Base-by-base conservation (phyloP, 2,329 filamentous ascomycete genomes). In the Blastomyces gilchristii region DNA sequence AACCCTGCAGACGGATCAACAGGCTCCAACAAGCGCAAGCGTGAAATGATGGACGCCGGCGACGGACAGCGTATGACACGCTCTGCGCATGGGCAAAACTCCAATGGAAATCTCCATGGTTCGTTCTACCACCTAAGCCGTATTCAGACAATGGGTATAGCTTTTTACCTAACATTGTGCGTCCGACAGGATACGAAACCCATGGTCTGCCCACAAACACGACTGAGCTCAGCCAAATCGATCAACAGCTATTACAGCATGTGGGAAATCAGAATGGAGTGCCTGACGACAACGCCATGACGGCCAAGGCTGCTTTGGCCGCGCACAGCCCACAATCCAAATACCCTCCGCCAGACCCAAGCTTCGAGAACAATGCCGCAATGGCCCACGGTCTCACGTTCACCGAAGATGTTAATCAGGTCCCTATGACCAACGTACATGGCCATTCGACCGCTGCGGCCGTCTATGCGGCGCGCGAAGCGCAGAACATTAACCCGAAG, bases 401-500 rank as follows among this genome's bases (percentile, higher is more conserved):
- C 12, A 75, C 75, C 67, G 71, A 74, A 22, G 74, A 78, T 67
- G 75, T 78, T 67, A 71, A 71, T 52, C 75, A 77, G 64, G 67
- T 68, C n/a, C 64, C 71, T 9, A 74, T 71, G 76, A 68, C 71
- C 49, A 67, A 69, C 25, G 67, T 71, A 11, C 76, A 77, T 62
- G 72, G 71, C 56, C 76, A 77, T 63, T 76, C 75, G 49, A 87
- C 85, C 50, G 85, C 85, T 59, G 84, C 83, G 25, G 85, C 85
- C 63, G 74, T 76, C 52, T 80, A 82, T 62, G 80, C 82, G 63
- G 78, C 80, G 54, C 77, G 82, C 41, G 81, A 81, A 67, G 79
- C 77, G 18, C 79, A 80, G 67, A 75, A 79, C 67, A 75, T 82
- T 71, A 74, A 80, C 62, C 78, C 82, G 63, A 97, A 97, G 76